These are phyloP conservation scores for Hippophae gyantsensis DNA, from an alignment of 306 rosid species.

Conservation along the genomic window DNA sequence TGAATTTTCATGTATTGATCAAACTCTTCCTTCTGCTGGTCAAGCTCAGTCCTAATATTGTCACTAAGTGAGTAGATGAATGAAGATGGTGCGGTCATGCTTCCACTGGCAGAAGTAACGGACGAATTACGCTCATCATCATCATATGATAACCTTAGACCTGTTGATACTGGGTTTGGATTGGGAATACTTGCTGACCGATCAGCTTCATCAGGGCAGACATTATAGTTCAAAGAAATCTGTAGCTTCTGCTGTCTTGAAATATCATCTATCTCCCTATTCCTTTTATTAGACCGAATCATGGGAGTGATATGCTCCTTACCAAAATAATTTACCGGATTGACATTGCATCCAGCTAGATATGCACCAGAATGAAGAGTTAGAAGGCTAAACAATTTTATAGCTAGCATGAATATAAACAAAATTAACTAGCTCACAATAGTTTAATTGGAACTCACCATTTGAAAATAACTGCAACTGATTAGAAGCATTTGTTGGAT, in stretches of 20 bases:
- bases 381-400: not conserved
- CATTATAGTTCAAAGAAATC: slow-evolving; percentile 7
- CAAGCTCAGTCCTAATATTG: slow-evolving; percentile 21
- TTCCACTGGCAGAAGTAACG: slow-evolving; percentile 20
- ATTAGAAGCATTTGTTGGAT: slow-evolving; percentile 55
- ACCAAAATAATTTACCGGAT: slow-evolving; percentile 15
- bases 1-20: slow-evolving; percentile 19
- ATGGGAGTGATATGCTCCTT: slow-evolving; percentile 4
- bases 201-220: slow-evolving; percentile 10
- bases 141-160: slow-evolving; percentile 24
- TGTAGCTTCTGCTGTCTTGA: slow-evolving; percentile 16
- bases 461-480: slow-evolving; percentile 77
- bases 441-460: slow-evolving; percentile 39
- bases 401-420: not conserved
- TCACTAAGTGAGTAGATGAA: slow-evolving; percentile 14
- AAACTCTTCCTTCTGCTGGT: slow-evolving; percentile 26
- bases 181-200: slow-evolving; percentile 17
- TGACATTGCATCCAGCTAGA: slow-evolving; percentile 20
- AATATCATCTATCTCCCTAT: slow-evolving; percentile 8
- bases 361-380: too few species aligned
- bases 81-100: slow-evolving; percentile 18
- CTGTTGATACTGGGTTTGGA: slow-evolving; percentile 18
- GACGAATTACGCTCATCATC: slow-evolving; percentile 32
- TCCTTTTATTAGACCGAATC: slow-evolving; percentile 13
- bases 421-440: not conserved